Evolutionary conservation across 139 green algal genomes (phyloP).

Genomic region (Tetraselmis chui): DNA sequence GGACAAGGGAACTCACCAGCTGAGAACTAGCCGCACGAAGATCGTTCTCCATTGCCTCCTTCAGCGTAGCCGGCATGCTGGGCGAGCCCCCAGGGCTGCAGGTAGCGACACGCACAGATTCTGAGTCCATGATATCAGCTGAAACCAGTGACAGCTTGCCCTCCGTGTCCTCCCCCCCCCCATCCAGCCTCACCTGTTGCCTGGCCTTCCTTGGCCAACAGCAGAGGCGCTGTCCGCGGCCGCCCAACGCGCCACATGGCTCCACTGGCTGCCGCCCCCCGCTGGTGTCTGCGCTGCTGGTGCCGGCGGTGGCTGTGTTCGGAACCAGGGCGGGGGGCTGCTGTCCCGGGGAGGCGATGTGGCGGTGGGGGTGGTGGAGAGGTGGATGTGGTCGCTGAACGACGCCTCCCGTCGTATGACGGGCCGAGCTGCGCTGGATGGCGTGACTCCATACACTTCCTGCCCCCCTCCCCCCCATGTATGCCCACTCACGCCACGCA

Average conservation of each 20-base stretch:
- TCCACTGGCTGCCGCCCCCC: not conserved
- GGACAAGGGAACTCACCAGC: not conserved
- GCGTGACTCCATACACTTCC: not conserved
- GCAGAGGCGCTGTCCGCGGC: not conserved
- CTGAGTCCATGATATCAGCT: not conserved
- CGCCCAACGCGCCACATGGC: not conserved
- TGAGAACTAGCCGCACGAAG: not conserved
- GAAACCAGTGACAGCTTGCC: not conserved
- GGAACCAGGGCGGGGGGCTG: not conserved
- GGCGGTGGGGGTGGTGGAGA: not conserved
- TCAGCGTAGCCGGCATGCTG: not conserved
- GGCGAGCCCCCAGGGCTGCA: not conserved
- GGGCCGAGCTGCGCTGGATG: not conserved
- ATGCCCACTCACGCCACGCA: no score
- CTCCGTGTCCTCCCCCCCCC: no score
- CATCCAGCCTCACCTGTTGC: not conserved
- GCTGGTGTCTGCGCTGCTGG: not conserved
- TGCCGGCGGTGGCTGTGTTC: not conserved
- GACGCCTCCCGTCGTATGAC: not conserved
- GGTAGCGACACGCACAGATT: not conserved
- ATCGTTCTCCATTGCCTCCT: not conserved
- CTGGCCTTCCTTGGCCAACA: not conserved
- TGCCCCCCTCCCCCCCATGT: no score
- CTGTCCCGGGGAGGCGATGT: not conserved
- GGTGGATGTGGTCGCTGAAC: not conserved